Evolutionary conservation across 2,329 filamentous ascomycete species (phyloP), one percentile per base, ranked within the genome.

Genomic region (Colletotrichum sp.): DNA sequence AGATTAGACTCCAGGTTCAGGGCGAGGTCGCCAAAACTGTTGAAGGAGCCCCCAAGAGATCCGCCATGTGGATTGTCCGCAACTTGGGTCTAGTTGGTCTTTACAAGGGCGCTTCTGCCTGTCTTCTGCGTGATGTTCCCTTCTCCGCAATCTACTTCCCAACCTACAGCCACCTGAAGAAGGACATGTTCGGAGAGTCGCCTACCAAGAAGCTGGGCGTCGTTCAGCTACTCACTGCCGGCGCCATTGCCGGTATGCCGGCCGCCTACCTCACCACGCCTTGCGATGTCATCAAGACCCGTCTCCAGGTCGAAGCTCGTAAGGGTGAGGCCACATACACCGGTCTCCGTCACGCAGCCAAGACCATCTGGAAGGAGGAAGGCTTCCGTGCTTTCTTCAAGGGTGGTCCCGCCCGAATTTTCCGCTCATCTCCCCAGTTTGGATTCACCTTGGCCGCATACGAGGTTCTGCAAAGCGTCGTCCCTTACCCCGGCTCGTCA

Each of bases 141-240:
- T 99, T 99, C 88, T 98, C 96, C 24, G 95, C 95, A 79, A 99
- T 99, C 82, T 99, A 99, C 88, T 99, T 99, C 91, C 96, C 97
- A 3, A 93, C 95, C 27, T 99, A 99, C 88, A 94, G 91, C 82
- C 97, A 99, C 82, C 86, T 99, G 79, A 99, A 99, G 90, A 92
- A 90, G 81, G 96, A 98, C 84, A 87, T 96, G 82, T 99, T 98
- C 79, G 96, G 97, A 84, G 97, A 99, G 86, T 92, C 93, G 13
- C 88, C 89, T 8, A 94, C 92, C 71, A 95, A 98, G 87, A 97
- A 95, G 85, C 92, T 99, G 29, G 95, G 96, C 65, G 90, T 99
- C 63, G 75, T 98, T 51, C 96, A 98, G 86, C 93, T 99, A 70
- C 90, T 99, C 76, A 97, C 95, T 24, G 95, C 97, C 9, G 97